Percentiles rank a stretch among this genome's conserved stretches.
phyloP scores from a whole-genome alignment of 345 rosid species.

The Hibiscus tridactylites region DNA sequence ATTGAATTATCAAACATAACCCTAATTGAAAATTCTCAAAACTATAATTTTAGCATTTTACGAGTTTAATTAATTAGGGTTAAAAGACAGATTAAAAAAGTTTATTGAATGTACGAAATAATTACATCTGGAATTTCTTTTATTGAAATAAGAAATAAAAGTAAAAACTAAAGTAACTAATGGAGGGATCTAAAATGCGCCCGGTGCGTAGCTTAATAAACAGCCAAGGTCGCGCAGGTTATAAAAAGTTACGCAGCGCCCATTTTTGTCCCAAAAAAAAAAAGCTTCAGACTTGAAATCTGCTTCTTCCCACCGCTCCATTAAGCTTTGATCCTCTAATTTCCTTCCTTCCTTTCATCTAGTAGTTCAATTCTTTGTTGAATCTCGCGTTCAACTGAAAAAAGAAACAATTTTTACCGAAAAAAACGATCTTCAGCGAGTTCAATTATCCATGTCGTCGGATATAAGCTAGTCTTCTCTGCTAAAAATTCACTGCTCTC shows the following conservation, averaged over 20 bases:
- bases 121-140: too few relatives aligned
- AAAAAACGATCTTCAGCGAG: not conserved
- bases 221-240: not conserved
- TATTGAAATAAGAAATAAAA: too few relatives aligned
- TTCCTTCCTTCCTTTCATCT: not conserved
- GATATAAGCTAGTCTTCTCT: not conserved
- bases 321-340: not conserved
- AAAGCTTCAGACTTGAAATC: not conserved
- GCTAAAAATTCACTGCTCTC: not conserved
- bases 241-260: slow-evolving; percentile 6
- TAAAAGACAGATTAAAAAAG: too few relatives aligned
- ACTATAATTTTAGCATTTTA: too few relatives aligned
- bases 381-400: not conserved
- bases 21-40: too few relatives aligned
- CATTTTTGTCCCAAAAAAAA: not conserved
- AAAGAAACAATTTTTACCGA: not conserved
- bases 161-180: too few relatives aligned
- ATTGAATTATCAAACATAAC: too few relatives aligned
- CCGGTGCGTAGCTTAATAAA: slow-evolving; percentile 18
- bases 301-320: not conserved
- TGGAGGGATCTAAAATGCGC: slow-evolving; percentile 27
- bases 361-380: not conserved
- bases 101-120: too few relatives aligned
- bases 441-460: not conserved
- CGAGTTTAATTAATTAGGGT: too few relatives aligned